Conservation (phyloP, 192 early-diverging fungal genomes). For the Umbelopsis ramanniana region DNA sequence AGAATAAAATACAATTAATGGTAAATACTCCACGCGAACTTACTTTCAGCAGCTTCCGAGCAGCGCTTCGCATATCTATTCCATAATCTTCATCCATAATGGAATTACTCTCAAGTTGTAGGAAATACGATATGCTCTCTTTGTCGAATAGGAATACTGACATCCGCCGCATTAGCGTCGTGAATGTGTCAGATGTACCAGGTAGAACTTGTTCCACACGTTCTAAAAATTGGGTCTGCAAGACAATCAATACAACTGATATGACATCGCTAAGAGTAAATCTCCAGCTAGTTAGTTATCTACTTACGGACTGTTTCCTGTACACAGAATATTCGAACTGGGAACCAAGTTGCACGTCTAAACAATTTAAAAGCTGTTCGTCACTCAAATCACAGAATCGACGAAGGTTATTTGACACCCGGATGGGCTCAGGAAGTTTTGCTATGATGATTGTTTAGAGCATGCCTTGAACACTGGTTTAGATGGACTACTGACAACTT, state of each 20-base stretch:
- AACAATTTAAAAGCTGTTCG: slow-evolving; percentile 50
- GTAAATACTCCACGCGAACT: neutral
- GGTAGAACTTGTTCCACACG: slow-evolving; percentile 66
- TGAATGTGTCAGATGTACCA: slow-evolving; percentile 70
- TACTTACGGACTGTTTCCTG: neutral
- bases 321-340: neutral
- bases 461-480: too few relatives aligned
- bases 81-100: slow-evolving; percentile 31
- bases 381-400: slow-evolving; percentile 77
- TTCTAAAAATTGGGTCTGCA: slow-evolving; percentile 70
- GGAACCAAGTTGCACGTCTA: neutral
- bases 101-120: slow-evolving; percentile 44
- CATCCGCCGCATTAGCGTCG: slow-evolving; percentile 74
- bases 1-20: neutral
- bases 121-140: slow-evolving; percentile 61
- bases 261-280: neutral
- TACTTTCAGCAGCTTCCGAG: slow-evolving; percentile 61
- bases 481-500: neutral
- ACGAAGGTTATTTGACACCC: slow-evolving; percentile 62
- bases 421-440: slow-evolving; percentile 68
- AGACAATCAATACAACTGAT: neutral
- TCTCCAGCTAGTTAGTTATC: too few relatives aligned
- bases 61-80: slow-evolving; percentile 37
- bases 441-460: slow-evolving; percentile 27
- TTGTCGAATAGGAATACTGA: slow-evolving; percentile 77